These are phyloP conservation scores for Amanita phalloides DNA, from an alignment of 768 basidiomycete genomes.

Conservation along the genomic window DNA sequence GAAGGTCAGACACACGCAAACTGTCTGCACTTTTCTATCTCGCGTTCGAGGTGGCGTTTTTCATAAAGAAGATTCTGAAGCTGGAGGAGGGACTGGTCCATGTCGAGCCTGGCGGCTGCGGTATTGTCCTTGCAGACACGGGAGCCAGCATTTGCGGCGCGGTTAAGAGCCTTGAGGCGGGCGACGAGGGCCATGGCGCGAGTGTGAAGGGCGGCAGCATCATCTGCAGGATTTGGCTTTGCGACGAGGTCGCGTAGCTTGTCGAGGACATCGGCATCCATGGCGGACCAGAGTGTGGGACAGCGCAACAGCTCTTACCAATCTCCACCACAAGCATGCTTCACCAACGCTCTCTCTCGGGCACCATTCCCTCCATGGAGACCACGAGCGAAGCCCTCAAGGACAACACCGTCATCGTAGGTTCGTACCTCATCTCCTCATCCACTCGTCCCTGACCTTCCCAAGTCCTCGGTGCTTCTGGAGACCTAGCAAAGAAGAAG, in stretches of 20 bases:
- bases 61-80: constrained; percentile 86
- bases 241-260: constrained; percentile 56
- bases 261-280: constrained; percentile 41
- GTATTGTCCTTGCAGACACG: constrained; percentile 59
- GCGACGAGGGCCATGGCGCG: constrained; percentile 70
- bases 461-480: constrained; percentile 88
- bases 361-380: constrained; percentile 89
- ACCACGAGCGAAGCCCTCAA: constrained; percentile 57
- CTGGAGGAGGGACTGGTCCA: constrained; percentile 83
- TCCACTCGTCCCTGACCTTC: constrained; percentile 7
- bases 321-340: constrained; percentile 21
- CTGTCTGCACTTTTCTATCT: constrained; percentile 88
- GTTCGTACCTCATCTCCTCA: constrained; percentile 30
- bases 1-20: constrained; percentile 56
- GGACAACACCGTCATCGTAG: constrained; percentile 85
- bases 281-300: neutral
- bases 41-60: constrained; percentile 80
- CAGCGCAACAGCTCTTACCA: constrained; percentile 5
- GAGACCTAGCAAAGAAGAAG: constrained; percentile 99
- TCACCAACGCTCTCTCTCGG: constrained; percentile 52
- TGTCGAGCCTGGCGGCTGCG: constrained; percentile 72
- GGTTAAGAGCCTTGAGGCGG: constrained; percentile 70
- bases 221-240: constrained; percentile 27
- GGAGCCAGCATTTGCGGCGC: constrained; percentile 60
- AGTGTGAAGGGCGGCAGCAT: constrained; percentile 43